A percentile compares a stretch with the other conserved stretches of the same genome.
These are phyloP conservation scores for Lunularia cruciata DNA, from an alignment of 225 moss, liverwort and hornwort genomes.

Conservation along the genomic window DNA sequence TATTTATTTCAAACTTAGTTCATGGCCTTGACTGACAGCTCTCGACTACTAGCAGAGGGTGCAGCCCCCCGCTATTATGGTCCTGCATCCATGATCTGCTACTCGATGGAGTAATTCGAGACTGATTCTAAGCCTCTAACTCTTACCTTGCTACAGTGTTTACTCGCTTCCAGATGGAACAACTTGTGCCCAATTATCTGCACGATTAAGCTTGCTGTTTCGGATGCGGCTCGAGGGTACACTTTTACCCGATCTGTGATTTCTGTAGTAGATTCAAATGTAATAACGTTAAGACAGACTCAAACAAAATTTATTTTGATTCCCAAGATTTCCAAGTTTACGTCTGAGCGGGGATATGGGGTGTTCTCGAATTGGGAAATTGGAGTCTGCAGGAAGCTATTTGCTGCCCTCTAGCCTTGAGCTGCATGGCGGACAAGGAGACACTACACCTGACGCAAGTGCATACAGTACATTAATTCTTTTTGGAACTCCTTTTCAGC, in stretches of 20 bases:
- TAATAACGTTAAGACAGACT: no score
- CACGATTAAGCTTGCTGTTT: neutral
- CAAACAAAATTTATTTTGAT: neutral
- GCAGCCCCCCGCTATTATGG: neutral
- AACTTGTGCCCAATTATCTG: neutral
- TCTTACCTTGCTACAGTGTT: neutral
- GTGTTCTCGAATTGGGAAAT: neutral
- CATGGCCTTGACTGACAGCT: slow-evolving; percentile 10
- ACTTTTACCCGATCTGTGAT: no score
- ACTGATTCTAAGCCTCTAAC: neutral
- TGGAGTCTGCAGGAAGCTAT: no score
- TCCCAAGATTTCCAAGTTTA: neutral
- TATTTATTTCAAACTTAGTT: slow-evolving; percentile 9
- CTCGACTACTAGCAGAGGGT: neutral
- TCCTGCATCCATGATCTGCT: slow-evolving; percentile 9
- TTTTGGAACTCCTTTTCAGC: no score
- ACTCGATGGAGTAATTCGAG: neutral
- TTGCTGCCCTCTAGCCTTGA: neutral
- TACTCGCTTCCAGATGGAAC: neutral
- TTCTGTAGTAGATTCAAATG: neutral
- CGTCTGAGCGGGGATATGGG: neutral
- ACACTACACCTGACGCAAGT: no score
- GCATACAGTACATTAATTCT: no score
- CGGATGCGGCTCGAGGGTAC: neutral
- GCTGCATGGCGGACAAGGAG: neutral